A percentile compares a stretch with the other conserved stretches of the same genome.
phyloP scores from a whole-genome alignment of 1,139 yeast species.

The Fermentozyma sake region DNA sequence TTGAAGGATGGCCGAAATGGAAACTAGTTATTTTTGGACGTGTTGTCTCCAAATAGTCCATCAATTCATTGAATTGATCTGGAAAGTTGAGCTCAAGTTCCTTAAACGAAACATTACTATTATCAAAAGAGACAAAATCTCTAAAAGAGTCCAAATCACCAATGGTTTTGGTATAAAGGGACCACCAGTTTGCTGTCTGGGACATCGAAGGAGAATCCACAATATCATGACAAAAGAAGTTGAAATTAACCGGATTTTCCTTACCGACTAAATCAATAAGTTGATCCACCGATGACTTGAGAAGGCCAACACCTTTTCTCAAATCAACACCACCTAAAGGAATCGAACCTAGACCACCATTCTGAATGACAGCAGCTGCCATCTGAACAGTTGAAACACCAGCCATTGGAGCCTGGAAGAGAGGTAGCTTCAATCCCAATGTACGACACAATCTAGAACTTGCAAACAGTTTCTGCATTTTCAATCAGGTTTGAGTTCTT shows the following conservation, averaged over 20 bases:
- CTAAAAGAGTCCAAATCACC: neutral
- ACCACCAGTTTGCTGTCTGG: slow-evolving; percentile 22
- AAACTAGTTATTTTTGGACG: slow-evolving; percentile 35
- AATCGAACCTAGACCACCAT: slow-evolving; percentile 46
- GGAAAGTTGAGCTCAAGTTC: slow-evolving; percentile 19
- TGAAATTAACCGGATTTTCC: slow-evolving; percentile 31
- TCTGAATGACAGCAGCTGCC: slow-evolving; percentile 32
- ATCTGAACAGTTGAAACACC: slow-evolving; percentile 41
- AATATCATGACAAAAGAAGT: slow-evolving; percentile 43
- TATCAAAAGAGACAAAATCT: slow-evolving; percentile 9
- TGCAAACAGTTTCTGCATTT: too few relatives aligned
- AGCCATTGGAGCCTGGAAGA: slow-evolving; percentile 54
- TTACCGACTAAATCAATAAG: slow-evolving; percentile 6
- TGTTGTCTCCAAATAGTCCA: slow-evolving; percentile 8
- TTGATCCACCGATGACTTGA: neutral
- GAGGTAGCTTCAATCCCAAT: slow-evolving; percentile 27
- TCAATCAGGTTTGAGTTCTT: too few relatives aligned
- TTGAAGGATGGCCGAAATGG: slow-evolving; percentile 45
- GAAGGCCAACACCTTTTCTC: slow-evolving; percentile 7
- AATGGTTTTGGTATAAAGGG: slow-evolving; percentile 9
- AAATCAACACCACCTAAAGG: slow-evolving; percentile 36
- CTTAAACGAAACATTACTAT: slow-evolving; percentile 33
- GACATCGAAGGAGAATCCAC: slow-evolving; percentile 13
- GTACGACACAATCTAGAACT: too few relatives aligned
- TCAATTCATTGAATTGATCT: slow-evolving; percentile 4